Evolutionary conservation across 495 filamentous ascomycete genomes (phyloP).

Genomic region (Aspergillus bridgeri): DNA sequence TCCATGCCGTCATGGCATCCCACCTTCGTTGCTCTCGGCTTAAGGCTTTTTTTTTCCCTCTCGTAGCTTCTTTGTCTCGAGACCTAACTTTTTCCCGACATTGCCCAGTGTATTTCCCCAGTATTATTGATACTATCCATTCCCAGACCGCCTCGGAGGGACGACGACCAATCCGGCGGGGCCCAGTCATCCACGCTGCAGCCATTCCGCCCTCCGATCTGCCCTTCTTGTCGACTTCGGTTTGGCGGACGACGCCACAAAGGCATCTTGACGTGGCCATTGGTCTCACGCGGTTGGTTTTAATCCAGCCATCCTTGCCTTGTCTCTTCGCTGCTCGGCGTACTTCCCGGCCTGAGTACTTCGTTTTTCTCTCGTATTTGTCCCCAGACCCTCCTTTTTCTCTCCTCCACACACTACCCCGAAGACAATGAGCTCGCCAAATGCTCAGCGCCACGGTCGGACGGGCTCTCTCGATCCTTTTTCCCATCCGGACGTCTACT

Average conservation of each 20-base stretch:
- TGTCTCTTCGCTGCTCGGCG: neutral
- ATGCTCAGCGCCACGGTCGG: constrained; percentile 22
- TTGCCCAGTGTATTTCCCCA: too few relatives aligned
- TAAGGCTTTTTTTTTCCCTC: neutral
- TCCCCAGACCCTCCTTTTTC: neutral
- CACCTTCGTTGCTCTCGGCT: neutral
- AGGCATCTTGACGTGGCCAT: constrained; percentile 2
- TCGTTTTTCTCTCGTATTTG: constrained; percentile 6
- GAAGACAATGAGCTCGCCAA: constrained; percentile 35
- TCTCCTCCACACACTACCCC: neutral
- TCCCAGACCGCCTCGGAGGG: neutral
- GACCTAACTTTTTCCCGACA: too few relatives aligned
- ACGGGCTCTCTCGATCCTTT: constrained; percentile 43
- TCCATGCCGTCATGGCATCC: constrained; percentile 5
- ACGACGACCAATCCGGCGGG: neutral
- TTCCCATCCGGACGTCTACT: constrained; percentile 48
- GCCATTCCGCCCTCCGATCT: neutral
- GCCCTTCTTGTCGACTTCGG: neutral
- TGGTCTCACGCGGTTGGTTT: neutral
- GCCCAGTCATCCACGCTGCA: neutral
- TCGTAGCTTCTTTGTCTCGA: neutral
- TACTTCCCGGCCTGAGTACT: constrained; percentile 19
- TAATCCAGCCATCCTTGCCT: neutral
- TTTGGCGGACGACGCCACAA: neutral
- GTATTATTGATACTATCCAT: too few relatives aligned